These are phyloP conservation scores for Beauveria scarabaeidicola DNA, from an alignment of 2,329 filamentous ascomycete genomes.

Conservation along the genomic window DNA sequence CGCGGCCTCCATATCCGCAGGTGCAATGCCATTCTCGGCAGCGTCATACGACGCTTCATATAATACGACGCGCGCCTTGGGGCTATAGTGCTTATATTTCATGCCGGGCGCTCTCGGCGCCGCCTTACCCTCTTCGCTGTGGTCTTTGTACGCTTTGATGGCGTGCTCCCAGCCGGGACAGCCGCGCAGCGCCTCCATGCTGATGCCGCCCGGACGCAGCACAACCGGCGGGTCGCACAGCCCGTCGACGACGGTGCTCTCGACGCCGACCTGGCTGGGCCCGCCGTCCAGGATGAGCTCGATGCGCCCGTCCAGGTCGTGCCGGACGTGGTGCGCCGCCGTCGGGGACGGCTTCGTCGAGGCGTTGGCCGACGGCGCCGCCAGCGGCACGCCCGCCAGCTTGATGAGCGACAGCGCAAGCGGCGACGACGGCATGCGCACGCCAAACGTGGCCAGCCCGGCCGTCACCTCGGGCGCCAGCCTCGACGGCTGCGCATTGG, in stretches of 20 bases:
- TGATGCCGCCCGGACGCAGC: conserved; percentile 77
- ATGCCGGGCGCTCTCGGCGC: conserved; percentile 84
- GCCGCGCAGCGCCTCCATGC: conserved; percentile 65
- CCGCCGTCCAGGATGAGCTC: conserved; percentile 85
- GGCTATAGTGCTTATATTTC: conserved; percentile 98
- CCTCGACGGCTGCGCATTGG: conserved; percentile 57
- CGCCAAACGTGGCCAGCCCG: conserved; percentile 75
- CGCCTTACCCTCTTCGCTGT: conserved; percentile 53
- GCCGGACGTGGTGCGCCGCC: conserved; percentile 76
- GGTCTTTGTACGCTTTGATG: conserved; percentile 69
- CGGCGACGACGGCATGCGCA: conserved; percentile 75
- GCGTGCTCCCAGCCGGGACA: conserved; percentile 77
- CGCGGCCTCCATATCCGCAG: conserved; percentile 25
- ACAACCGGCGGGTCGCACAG: conserved; percentile 72
- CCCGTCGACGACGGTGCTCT: conserved; percentile 94
- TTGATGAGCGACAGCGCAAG: conserved; percentile 86
- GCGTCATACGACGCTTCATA: conserved; percentile 52
- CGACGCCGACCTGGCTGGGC: conserved; percentile 77
- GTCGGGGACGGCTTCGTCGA: conserved; percentile 91
- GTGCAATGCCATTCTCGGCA: conserved; percentile 27
- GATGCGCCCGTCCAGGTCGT: conserved; percentile 77
- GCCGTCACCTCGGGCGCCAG: conserved; percentile 91
- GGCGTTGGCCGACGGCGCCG: conserved; percentile 89
- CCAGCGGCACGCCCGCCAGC: conserved; percentile 67
- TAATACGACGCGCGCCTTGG: conserved; percentile 74